These are phyloP conservation scores for Excoecaria agallocha DNA, from an alignment of 345 rosid genomes.

Conservation along the genomic window DNA sequence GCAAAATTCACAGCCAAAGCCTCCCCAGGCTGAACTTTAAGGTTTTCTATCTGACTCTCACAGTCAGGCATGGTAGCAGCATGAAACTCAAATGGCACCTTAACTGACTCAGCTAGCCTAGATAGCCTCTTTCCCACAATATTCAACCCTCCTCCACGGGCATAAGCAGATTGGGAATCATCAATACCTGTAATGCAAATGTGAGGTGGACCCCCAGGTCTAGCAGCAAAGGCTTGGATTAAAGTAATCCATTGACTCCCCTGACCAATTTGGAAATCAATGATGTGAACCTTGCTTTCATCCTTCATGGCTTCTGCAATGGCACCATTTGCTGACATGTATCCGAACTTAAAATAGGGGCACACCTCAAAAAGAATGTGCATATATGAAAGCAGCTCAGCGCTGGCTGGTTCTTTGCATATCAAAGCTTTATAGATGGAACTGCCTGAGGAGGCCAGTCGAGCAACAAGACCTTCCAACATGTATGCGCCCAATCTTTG, in stretches of 20 bases:
- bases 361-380: conserved; percentile 81
- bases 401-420: conserved; percentile 69
- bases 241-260: conserved; percentile 90
- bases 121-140: conserved; percentile 61
- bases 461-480: conserved; percentile 92
- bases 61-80: conserved; percentile 53
- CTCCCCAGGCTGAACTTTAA: conserved; percentile 50
- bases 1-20: conserved; percentile 90
- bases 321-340: conserved; percentile 96
- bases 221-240: conserved; percentile 91
- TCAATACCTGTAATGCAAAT: conserved; percentile 77
- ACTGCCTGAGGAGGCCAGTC: conserved; percentile 74
- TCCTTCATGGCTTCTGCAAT: conserved; percentile 95
- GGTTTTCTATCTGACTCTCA: conserved; percentile 45
- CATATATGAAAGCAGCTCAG: conserved; percentile 71
- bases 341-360: conserved; percentile 89
- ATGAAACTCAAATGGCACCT: conserved; percentile 84
- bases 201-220: conserved; percentile 83
- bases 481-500: conserved; percentile 91
- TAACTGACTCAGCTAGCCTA: conserved; percentile 56
- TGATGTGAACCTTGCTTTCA: conserved; percentile 72
- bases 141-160: conserved; percentile 69
- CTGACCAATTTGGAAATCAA: conserved; percentile 86
- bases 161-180: conserved; percentile 77
- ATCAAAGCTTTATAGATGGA: conserved; percentile 65